Conservation (phyloP, 1,284 basidiomycete species). For the Cerioporus squamosus region DNA sequence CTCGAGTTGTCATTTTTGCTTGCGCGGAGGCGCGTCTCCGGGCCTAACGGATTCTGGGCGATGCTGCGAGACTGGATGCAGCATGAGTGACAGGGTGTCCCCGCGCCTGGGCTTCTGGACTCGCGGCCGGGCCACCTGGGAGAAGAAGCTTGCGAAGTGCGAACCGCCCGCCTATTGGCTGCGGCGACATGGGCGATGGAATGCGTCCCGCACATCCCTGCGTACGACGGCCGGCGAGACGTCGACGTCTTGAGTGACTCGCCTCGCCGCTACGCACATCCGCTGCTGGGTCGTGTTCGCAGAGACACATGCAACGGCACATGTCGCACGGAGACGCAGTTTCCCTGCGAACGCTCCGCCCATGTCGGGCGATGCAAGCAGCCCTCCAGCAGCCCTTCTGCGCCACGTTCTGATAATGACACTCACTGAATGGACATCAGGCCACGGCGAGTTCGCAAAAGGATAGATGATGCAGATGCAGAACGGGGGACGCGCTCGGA, state of each 20-base stretch:
- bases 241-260: neutral
- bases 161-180: neutral
- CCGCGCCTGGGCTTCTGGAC: neutral
- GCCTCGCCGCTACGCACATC: too few relatives aligned
- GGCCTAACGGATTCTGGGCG: conserved; percentile 18
- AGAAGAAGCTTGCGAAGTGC: neutral
- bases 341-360: conserved; percentile 1
- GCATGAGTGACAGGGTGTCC: neutral
- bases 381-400: conserved; percentile 5
- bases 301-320: neutral
- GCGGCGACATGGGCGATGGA: too few relatives aligned
- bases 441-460: neutral
- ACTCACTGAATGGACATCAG: conserved; percentile 10
- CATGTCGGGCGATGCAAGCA: neutral
- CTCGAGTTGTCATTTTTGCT: conserved; percentile 11
- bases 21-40: conserved; percentile 8
- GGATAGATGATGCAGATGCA: conserved; percentile 14
- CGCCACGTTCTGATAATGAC: conserved; percentile 24
- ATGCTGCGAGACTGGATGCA: neutral
- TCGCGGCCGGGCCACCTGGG: neutral
- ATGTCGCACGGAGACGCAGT: neutral
- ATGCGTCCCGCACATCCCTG: neutral
- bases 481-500: conserved; percentile 10
- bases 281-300: too few relatives aligned
- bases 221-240: neutral